phyloP scores from a whole-genome alignment of 2,329 filamentous ascomycete species.

The Ilyonectria mors-panacis region DNA sequence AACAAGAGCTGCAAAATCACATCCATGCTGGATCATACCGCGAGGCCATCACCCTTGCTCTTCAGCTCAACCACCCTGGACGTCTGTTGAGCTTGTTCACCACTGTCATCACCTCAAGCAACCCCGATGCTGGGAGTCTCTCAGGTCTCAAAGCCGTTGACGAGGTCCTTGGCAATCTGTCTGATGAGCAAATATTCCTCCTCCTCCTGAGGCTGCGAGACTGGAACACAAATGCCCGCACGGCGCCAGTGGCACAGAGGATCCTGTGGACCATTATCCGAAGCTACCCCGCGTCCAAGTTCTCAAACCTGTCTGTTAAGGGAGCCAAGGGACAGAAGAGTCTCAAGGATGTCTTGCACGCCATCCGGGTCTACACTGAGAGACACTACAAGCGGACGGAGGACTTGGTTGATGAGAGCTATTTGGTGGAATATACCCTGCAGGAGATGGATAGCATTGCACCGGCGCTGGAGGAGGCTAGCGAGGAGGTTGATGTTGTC shows the following conservation, averaged over 20 bases:
- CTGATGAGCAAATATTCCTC: constrained; percentile 87
- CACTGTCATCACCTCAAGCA: constrained; percentile 76
- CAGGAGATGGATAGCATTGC: constrained; percentile 88
- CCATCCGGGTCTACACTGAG: constrained; percentile 91
- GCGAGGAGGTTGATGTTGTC: constrained; percentile 59
- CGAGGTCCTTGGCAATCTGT: constrained; percentile 83
- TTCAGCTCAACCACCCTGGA: constrained; percentile 95
- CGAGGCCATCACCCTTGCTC: constrained; percentile 90
- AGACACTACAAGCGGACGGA: constrained; percentile 92
- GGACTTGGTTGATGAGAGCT: constrained; percentile 94
- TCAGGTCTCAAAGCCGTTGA: constrained; percentile 82
- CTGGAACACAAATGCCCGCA: constrained; percentile 97
- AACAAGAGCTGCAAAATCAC: constrained; percentile 94
- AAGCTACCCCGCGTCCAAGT: constrained; percentile 83
- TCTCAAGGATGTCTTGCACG: constrained; percentile 87
- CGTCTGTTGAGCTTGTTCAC: constrained; percentile 89
- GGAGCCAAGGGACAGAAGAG: constrained; percentile 73
- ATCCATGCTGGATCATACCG: constrained; percentile 90
- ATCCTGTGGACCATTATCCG: constrained; percentile 85
- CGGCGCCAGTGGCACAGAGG: constrained; percentile 86
- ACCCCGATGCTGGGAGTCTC: constrained; percentile 74
- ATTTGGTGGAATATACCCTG: constrained; percentile 92
- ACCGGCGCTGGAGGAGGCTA: constrained; percentile 58
- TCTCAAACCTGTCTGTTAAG: constrained; percentile 78
- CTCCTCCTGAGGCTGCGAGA: constrained; percentile 88